A percentile compares a stretch with the other conserved stretches of the same genome.
These are phyloP conservation scores for Veloporphyrellus conicus DNA, from an alignment of 1,284 basidiomycete species.

Conservation along the genomic window DNA sequence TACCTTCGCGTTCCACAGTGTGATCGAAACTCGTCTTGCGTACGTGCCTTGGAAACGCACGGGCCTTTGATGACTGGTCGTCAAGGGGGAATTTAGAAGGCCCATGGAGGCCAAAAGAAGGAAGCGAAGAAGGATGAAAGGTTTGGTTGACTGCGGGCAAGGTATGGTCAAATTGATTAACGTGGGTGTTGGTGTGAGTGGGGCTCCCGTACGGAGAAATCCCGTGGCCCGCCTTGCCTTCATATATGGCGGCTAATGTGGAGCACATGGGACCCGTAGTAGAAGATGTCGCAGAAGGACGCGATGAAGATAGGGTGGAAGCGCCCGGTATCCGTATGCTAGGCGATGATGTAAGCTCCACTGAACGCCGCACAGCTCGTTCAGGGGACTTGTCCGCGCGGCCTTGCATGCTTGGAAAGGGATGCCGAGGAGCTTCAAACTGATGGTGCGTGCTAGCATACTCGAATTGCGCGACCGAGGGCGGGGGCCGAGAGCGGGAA, in stretches of 20 bases:
- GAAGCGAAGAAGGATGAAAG: conserved; percentile 65
- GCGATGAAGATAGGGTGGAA: conserved; percentile 45
- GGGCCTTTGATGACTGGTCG: conserved; percentile 40
- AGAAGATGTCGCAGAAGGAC: conserved; percentile 45
- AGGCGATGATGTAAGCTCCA: conserved; percentile 33
- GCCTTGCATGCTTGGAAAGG: conserved; percentile 36
- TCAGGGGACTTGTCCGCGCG: conserved; percentile 30
- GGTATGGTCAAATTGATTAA: conserved; percentile 38
- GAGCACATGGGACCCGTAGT: conserved; percentile 34
- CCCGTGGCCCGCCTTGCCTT: conserved; percentile 42
- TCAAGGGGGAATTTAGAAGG: conserved; percentile 42
- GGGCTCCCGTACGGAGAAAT: conserved; percentile 30
- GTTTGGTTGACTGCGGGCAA: conserved; percentile 47
- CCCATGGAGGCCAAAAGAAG: conserved; percentile 59
- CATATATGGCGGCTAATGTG: conserved; percentile 54
- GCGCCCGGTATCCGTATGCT: conserved; percentile 51
- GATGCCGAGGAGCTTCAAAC: conserved; percentile 42
- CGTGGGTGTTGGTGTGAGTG: conserved; percentile 37
- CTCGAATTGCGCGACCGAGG: conserved; percentile 45
- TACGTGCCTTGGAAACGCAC: conserved; percentile 74
- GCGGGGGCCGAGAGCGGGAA: conserved; percentile 66
- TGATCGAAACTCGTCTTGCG: conserved; percentile 92
- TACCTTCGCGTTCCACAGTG: conserved; percentile 68
- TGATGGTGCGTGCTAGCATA: conserved; percentile 38
- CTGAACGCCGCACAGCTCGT: conserved; percentile 23